Percentiles rank a stretch among this genome's conserved stretches.
Evolutionary conservation across 208 protist species (phyloP).

Genomic region (Trichomonas tenax): DNA sequence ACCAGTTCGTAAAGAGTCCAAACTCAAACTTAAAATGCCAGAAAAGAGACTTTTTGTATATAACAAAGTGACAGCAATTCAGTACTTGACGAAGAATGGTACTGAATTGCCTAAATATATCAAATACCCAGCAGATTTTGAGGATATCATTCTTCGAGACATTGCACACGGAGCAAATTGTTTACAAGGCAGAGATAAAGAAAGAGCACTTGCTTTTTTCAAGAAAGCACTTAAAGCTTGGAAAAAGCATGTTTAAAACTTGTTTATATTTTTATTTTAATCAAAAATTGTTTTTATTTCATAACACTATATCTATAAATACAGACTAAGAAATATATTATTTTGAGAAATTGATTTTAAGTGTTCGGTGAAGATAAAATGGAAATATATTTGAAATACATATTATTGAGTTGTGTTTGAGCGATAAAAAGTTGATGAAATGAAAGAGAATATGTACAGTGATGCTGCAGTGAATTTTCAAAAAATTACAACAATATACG

Average conservation of each 20-base stretch:
- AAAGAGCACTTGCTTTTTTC: background rate
- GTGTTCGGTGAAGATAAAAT: too few species aligned
- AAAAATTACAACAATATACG: background rate
- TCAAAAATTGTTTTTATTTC: background rate
- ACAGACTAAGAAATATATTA: too few species aligned
- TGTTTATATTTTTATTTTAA: background rate
- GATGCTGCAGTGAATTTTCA: too few species aligned
- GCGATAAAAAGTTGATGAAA: too few species aligned
- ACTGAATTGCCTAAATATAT: background rate
- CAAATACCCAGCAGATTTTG: background rate
- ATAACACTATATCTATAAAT: too few species aligned
- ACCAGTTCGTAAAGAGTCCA: background rate
- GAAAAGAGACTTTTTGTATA: background rate
- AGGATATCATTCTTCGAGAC: background rate
- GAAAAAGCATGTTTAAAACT: background rate
- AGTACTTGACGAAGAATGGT: background rate
- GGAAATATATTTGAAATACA: too few species aligned
- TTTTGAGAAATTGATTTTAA: too few species aligned
- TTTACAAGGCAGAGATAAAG: background rate
- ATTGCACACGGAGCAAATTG: background rate
- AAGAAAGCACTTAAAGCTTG: background rate
- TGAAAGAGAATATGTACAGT: too few species aligned
- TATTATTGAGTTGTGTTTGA: too few species aligned
- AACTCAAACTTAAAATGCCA: background rate
- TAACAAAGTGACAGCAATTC: background rate